Evolutionary conservation across 192 early-diverging fungal genomes (phyloP), one percentile per base, ranked within the genome.

Genomic region (Coemansia sp.): DNA sequence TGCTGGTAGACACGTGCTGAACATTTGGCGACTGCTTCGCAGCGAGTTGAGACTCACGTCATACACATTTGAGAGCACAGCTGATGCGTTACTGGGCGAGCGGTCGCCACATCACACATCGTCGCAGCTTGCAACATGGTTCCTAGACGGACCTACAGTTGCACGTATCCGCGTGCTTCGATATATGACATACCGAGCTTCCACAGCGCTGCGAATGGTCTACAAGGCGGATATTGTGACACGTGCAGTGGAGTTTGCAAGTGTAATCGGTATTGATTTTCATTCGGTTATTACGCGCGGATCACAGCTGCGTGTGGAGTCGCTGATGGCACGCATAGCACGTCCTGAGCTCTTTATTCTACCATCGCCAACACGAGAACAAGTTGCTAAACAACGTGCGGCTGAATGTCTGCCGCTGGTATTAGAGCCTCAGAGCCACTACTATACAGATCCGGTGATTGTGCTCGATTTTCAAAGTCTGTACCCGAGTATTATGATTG

Each of bases 401-500:
- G 76, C 88, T 43, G 94, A 96, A 62, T 93, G 91, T 62, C 64
- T 94, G n/a, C 93, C 94, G 7, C 82, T 98, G 38, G 87, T 92
- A 14, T 85, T 95, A 83, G 96, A 98, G 73, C 96, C 96, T 9
- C 64, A 85, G 51, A 90, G 92, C 12, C 67, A 82, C 21, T 92
- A 93, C 62, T 98, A 94, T 76, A 88, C 77, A 14, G 88, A 89
- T 68, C 96, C 96, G 4, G 63, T 96, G 22, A 72, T 94, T 1
- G 93, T 98, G 4, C 76, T 96, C 27, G 96, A 98, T 76, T 98
- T 97, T 54, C 94, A 96, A 68, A 91, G 89, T 51, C 76, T 98
- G 15, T 98, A 98, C 59, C 96, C 96, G 17, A 94, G 92, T 64
- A 83, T 98, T 14, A 94, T 98, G 89, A 96, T 97, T 69, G 96